phyloP scores from a whole-genome alignment of 768 basidiomycete genomes.

The Terana coerulea region DNA sequence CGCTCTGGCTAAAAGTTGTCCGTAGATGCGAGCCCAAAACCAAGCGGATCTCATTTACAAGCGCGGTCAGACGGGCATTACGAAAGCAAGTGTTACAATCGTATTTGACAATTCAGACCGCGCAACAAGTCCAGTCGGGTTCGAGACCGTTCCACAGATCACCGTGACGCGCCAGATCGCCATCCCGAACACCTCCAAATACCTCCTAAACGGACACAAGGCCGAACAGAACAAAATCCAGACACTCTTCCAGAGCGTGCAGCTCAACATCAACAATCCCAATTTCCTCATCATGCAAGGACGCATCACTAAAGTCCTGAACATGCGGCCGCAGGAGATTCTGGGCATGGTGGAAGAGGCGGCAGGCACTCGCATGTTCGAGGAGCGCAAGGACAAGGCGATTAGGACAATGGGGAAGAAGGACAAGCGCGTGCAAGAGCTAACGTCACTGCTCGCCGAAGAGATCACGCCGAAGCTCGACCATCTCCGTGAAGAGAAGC shows the following conservation, averaged over 20 bases:
- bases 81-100: slow-evolving; percentile 96
- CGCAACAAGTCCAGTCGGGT: slow-evolving; percentile 76
- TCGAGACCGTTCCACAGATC: slow-evolving; percentile 79
- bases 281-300: slow-evolving; percentile 99
- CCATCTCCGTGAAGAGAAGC: slow-evolving; percentile 84
- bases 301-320: slow-evolving; percentile 96
- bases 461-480: slow-evolving; percentile 95
- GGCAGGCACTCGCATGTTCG: slow-evolving; percentile 98
- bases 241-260: slow-evolving; percentile 91
- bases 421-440: slow-evolving; percentile 91
- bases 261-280: slow-evolving; percentile 99
- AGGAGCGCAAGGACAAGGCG: slow-evolving; percentile 96
- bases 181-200: slow-evolving; percentile 90
- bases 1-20: too few relatives aligned
- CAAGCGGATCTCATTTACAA: slow-evolving; percentile 99
- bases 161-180: slow-evolving; percentile 97
- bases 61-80: slow-evolving; percentile 94
- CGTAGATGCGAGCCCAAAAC: slow-evolving; percentile 89
- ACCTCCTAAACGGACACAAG: slow-evolving; percentile 95
- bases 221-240: slow-evolving; percentile 81
- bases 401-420: slow-evolving; percentile 96
- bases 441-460: slow-evolving; percentile 72
- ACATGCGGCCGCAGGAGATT: slow-evolving; percentile 98
- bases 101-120: slow-evolving; percentile 98
- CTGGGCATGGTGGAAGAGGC: slow-evolving; percentile 99